phyloP scores from a whole-genome alignment of 495 filamentous ascomycete genomes.

The Talaromyces thailandensis region DNA sequence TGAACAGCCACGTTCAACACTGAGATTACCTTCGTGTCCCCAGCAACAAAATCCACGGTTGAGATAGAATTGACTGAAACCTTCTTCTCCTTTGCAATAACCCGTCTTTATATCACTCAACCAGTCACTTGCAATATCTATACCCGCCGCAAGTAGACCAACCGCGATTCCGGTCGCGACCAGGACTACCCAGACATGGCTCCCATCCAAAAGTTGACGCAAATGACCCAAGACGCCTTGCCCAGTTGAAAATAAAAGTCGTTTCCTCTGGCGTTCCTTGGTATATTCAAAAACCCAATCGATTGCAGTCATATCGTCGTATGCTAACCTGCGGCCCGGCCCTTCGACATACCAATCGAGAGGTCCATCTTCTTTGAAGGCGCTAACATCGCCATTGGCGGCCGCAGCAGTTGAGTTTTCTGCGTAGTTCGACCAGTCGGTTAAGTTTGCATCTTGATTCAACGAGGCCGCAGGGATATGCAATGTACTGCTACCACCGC shows the following conservation, averaged over 20 bases:
- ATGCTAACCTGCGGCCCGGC: conserved; percentile 82
- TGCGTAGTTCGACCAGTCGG: neutral
- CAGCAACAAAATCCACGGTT: conserved; percentile 88
- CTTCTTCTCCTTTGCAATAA: conserved; percentile 63
- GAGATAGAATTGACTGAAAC: conserved; percentile 80
- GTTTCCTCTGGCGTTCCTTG: conserved; percentile 83
- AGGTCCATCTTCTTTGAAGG: conserved; percentile 55
- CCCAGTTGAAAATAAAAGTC: conserved; percentile 60
- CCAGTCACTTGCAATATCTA: conserved; percentile 93
- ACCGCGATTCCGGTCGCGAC: conserved; percentile 71
- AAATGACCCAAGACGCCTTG: conserved; percentile 65
- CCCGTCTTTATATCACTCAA: conserved; percentile 90
- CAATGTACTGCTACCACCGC: conserved; percentile 11
- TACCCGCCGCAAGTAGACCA: conserved; percentile 74
- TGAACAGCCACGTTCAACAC: neutral
- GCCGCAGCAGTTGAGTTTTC: neutral
- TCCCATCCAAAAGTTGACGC: conserved; percentile 65
- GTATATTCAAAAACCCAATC: conserved; percentile 99
- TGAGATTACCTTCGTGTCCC: conserved; percentile 63
- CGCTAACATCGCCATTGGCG: conserved; percentile 24
- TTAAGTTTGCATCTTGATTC: neutral
- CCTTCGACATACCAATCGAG: conserved; percentile 89
- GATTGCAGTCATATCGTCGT: conserved; percentile 95
- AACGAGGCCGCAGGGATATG: neutral
- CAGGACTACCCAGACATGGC: conserved; percentile 86